A percentile compares a stretch with the other conserved stretches of the same genome.
Evolutionary conservation across 2,329 filamentous ascomycete species (phyloP).

Genomic region (Botrytis deweyae): DNA sequence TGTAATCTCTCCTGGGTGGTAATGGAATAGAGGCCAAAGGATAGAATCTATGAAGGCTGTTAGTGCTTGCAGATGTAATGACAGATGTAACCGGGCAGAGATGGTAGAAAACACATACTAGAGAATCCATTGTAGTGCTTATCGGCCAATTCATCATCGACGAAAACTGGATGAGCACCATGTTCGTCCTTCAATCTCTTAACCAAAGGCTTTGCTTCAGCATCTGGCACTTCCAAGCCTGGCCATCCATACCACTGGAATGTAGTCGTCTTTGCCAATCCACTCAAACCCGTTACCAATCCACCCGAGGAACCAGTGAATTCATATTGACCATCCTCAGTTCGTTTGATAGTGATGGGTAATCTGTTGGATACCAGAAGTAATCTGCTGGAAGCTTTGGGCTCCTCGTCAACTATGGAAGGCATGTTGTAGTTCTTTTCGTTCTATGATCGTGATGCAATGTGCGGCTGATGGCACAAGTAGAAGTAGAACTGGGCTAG

Average conservation of each 20-base stretch:
- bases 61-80: slow-evolving; percentile 20
- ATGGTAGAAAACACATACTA: slow-evolving; percentile 57
- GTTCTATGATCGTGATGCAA: neutral
- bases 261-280: slow-evolving; percentile 84
- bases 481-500: neutral
- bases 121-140: slow-evolving; percentile 98
- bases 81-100: neutral
- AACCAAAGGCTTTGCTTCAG: slow-evolving; percentile 72
- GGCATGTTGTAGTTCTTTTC: slow-evolving; percentile 30
- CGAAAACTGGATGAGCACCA: slow-evolving; percentile 85
- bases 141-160: slow-evolving; percentile 90
- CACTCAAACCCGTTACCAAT: slow-evolving; percentile 88
- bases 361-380: slow-evolving; percentile 92
- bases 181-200: slow-evolving; percentile 82
- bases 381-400: slow-evolving; percentile 47
- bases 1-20: slow-evolving; percentile 96
- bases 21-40: slow-evolving; percentile 97
- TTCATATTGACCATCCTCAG: slow-evolving; percentile 85
- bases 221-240: slow-evolving; percentile 84
- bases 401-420: slow-evolving; percentile 29
- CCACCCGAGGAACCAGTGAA: slow-evolving; percentile 98
- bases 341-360: slow-evolving; percentile 93
- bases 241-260: slow-evolving; percentile 99
- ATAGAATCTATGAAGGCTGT: slow-evolving; percentile 69
- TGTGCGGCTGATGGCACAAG: neutral